phyloP scores from a whole-genome alignment of 2,329 filamentous ascomycete species.

The Xylaria sp. region DNA sequence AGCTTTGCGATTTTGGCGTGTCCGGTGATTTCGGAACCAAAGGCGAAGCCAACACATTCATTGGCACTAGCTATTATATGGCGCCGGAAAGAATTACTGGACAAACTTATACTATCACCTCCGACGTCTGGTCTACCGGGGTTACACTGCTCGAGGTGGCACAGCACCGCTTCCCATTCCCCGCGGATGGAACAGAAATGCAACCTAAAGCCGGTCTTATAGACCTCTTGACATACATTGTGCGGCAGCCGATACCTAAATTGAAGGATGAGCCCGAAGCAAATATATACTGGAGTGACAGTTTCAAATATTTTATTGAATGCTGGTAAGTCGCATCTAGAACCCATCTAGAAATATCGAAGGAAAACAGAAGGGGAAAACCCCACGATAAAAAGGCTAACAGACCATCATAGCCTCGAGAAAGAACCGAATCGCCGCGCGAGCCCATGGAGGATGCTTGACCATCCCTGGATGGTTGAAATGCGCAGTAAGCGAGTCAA shows the following conservation, averaged over 20 bases:
- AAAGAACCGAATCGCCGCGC: constrained; percentile 89
- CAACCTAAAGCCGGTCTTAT: constrained; percentile 93
- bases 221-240: constrained; percentile 96
- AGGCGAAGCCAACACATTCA: constrained; percentile 98
- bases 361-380: background rate
- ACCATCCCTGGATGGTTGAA: constrained; percentile 98
- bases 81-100: constrained; percentile 97
- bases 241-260: constrained; percentile 92
- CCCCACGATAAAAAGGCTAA: constrained; percentile 19
- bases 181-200: constrained; percentile 94
- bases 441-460: constrained; percentile 97
- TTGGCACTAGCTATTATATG: constrained; percentile 99
- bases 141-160: constrained; percentile 99
- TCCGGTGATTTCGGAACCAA: constrained; percentile 98
- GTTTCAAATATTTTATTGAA: constrained; percentile 99
- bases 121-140: constrained; percentile 97
- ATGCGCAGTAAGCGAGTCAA: constrained; percentile 97
- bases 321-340: constrained; percentile 80
- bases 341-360: constrained; percentile 9
- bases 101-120: constrained; percentile 97
- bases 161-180: constrained; percentile 98
- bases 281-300: constrained; percentile 93
- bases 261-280: constrained; percentile 93
- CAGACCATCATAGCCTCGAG: constrained; percentile 74
- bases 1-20: constrained; percentile 98